Base-by-base conservation (phyloP, 2,329 filamentous ascomycete genomes). In the Lachnum nothofagi region DNA sequence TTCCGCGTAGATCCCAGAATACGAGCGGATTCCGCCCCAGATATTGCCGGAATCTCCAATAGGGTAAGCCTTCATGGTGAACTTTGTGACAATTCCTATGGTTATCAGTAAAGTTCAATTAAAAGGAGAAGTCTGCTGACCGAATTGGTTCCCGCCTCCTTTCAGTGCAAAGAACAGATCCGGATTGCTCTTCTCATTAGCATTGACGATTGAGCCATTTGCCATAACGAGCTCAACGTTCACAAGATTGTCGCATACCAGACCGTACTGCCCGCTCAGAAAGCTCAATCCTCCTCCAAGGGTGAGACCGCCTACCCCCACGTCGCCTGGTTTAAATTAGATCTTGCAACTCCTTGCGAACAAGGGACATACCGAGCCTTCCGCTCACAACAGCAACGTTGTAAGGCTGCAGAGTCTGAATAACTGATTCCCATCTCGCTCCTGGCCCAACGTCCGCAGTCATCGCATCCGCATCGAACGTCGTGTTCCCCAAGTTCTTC, bases 211-310 rank as follows among this genome's bases (percentile, higher is more conserved):
- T 2, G 51, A 44, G 9, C 46, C 46, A 42, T 59, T 52, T 16
- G 52, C 50, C 9, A 61, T 46, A 16, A 60, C 58, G 24, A 75
- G 65, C 46, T 77, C 70, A 42, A 65, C 72, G 42, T 72, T 69
- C 20, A 71, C 60, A 5, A 76, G 66, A 46, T 71, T 73, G 51
- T 73, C 72, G 22, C 70, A 70, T 14, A 72, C 69, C 67, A 71
- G 73, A 19, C 74, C 74, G 51, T 76, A 73, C 43, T 67, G 63
- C 3, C 52, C 48, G 40, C 52, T 59, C 14, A 64, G 24, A 51
- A 60, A 50, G 24, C 55, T 59, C 14, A 60, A 29, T 12, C 57
- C 57, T 31, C 57, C 55, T 9, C 56, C 57, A 35, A 60, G 63
- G 27, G 75, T 68, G 39, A 73, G 68, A 5, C 73, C 71, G 6